A percentile compares a stretch with the other conserved stretches of the same genome.
Conservation (phyloP, 495 filamentous ascomycete species). For the Penicillium coffeae region DNA sequence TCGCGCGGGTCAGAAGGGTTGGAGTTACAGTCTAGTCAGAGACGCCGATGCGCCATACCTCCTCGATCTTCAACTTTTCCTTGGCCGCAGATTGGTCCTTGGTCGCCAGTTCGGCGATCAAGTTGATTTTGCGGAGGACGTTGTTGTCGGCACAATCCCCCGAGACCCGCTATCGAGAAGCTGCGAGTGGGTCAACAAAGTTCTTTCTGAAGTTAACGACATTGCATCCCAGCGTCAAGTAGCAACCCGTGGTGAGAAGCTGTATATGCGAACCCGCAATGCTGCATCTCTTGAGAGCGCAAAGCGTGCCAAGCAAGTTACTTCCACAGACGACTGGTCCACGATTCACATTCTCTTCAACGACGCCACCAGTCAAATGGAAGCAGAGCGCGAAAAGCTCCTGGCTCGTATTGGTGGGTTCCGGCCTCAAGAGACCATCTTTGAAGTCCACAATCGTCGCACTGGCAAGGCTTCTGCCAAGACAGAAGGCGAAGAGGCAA, state of each 20-base stretch:
- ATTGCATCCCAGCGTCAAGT: slow-evolving; percentile 65
- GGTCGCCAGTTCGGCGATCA: slow-evolving; percentile 51
- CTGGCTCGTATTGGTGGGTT: slow-evolving; percentile 80
- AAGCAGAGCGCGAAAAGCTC: slow-evolving; percentile 76
- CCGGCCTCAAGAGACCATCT: slow-evolving; percentile 86
- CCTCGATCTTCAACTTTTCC: slow-evolving; percentile 90
- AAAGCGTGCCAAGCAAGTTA: slow-evolving; percentile 74
- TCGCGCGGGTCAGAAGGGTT: slow-evolving; percentile 83
- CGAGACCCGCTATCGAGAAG: slow-evolving; percentile 66
- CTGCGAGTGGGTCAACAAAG: slow-evolving; percentile 73
- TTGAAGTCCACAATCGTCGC: slow-evolving; percentile 78
- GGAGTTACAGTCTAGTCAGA: slow-evolving; percentile 88
- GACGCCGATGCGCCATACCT: slow-evolving; percentile 86
- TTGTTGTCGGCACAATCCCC: slow-evolving; percentile 70
- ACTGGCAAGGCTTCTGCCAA: slow-evolving; percentile 51
- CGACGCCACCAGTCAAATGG: slow-evolving; percentile 55
- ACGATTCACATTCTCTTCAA: slow-evolving; percentile 74
- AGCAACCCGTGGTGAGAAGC: slow-evolving; percentile 82
- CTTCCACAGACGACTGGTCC: slow-evolving; percentile 62
- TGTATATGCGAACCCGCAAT: slow-evolving; percentile 85
- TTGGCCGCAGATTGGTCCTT: slow-evolving; percentile 72
- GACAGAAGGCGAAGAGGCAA: slow-evolving; percentile 46
- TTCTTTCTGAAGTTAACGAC: slow-evolving; percentile 71
- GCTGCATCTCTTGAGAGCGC: slow-evolving; percentile 83
- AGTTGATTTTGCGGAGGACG: slow-evolving; percentile 71